phyloP scores from a whole-genome alignment of 129 eudicot species.

The Tanacetum coccineum region DNA sequence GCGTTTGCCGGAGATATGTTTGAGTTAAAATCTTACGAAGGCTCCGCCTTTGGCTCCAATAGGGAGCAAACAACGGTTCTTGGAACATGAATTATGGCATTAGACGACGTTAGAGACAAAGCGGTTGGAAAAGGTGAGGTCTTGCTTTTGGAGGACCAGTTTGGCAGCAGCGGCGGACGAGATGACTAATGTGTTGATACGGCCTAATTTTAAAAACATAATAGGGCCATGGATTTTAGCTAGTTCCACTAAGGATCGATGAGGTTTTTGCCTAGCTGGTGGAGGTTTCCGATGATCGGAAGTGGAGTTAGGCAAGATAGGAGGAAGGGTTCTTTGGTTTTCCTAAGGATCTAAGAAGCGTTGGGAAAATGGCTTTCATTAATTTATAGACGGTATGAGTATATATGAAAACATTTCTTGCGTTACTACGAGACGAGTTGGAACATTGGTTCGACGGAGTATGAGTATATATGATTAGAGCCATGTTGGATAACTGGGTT shows the following conservation, averaged over 20 bases:
- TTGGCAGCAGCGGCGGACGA: slow-evolving; percentile 27
- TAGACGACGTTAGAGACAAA: slow-evolving; percentile 1
- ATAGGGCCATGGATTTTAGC: slow-evolving; percentile 35
- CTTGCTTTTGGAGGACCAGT: slow-evolving; percentile 29
- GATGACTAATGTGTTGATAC: slow-evolving; percentile 35
- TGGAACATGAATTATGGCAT: slow-evolving; percentile 11
- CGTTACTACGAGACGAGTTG: too few relatives aligned
- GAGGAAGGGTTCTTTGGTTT: slow-evolving; percentile 33
- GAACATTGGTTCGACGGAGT: too few relatives aligned
- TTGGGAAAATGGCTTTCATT: not conserved
- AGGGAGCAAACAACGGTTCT: slow-evolving; percentile 38
- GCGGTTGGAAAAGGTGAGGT: slow-evolving; percentile 21
- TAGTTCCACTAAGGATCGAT: slow-evolving; percentile 27
- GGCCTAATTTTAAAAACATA: slow-evolving; percentile 41
- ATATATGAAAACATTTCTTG: not conserved
- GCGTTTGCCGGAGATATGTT: slow-evolving; percentile 9
- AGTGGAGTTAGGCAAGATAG: slow-evolving; percentile 19
- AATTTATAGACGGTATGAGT: not conserved
- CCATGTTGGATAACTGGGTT: too few relatives aligned
- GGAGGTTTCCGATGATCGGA: slow-evolving; percentile 34
- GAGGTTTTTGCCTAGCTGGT: slow-evolving; percentile 33
- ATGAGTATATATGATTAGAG: too few relatives aligned
- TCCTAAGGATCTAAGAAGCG: not conserved
- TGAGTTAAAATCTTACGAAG: slow-evolving; percentile 32
- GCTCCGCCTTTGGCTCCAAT: slow-evolving; percentile 37